These are phyloP conservation scores for Morella rubra DNA, from an alignment of 306 rosid genomes.

Conservation along the genomic window DNA sequence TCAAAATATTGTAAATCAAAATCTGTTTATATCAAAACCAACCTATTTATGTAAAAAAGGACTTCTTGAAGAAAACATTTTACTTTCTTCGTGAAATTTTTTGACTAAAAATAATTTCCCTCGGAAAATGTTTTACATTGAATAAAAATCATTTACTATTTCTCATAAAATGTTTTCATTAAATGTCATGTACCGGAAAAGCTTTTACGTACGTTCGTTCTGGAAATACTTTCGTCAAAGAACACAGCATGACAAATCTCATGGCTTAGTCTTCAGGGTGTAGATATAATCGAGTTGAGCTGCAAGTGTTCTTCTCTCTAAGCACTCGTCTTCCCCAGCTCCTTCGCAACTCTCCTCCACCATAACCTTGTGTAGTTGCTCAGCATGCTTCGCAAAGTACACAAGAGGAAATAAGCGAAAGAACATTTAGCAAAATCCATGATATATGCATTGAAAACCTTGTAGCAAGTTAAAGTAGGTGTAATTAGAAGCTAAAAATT, in stretches of 20 bases:
- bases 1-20: too few relatives aligned
- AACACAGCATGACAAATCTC: neutral
- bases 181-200: too few relatives aligned
- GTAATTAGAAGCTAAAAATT: neutral
- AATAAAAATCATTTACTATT: too few relatives aligned
- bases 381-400: slow-evolving; percentile 40
- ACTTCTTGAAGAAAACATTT: too few relatives aligned
- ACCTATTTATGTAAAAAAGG: too few relatives aligned
- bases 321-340: slow-evolving; percentile 44
- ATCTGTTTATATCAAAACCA: too few relatives aligned
- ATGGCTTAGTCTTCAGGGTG: slow-evolving; percentile 33
- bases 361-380: slow-evolving; percentile 27
- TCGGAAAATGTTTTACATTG: too few relatives aligned
- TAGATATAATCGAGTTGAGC: slow-evolving; percentile 63
- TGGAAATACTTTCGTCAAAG: too few relatives aligned
- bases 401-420: neutral
- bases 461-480: neutral
- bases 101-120: too few relatives aligned
- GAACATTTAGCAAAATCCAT: neutral
- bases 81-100: too few relatives aligned
- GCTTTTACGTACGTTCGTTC: too few relatives aligned
- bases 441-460: neutral
- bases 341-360: slow-evolving; percentile 55
- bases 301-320: slow-evolving; percentile 46
- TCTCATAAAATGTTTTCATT: too few relatives aligned